Evolutionary conservation across 2,329 filamentous ascomycete species (phyloP).

Genomic region (Neonectria hederae): DNA sequence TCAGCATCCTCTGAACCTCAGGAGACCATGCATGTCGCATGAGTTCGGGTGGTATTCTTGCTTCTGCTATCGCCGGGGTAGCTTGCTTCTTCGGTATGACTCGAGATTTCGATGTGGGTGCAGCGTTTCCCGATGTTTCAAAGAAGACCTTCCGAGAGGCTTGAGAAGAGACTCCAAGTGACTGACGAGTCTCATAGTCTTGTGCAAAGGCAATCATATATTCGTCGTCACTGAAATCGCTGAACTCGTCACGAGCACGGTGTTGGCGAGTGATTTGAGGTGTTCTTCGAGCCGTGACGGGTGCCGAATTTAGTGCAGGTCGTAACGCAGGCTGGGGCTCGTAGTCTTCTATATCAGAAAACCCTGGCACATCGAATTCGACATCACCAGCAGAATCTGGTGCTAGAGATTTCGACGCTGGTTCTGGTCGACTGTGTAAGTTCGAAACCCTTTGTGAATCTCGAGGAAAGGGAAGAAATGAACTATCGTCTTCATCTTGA

Average conservation of each 20-base stretch:
- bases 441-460: constrained; percentile 23
- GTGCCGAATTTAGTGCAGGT: constrained; percentile 14
- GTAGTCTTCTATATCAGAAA: constrained; percentile 45
- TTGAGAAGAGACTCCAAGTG: constrained; percentile 34
- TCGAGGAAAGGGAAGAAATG: constrained; percentile 41
- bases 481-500: constrained; percentile 37
- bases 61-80: constrained; percentile 35
- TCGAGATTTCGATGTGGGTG: constrained; percentile 46
- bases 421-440: constrained; percentile 10
- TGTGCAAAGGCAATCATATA: constrained; percentile 64
- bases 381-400: constrained; percentile 20
- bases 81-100: constrained; percentile 46
- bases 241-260: constrained; percentile 49
- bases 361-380: constrained; percentile 38
- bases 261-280: constrained; percentile 29
- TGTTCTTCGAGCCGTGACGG: constrained; percentile 25
- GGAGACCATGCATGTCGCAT: constrained; percentile 83
- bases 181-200: constrained; percentile 57
- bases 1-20: constrained; percentile 83
- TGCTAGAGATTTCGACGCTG: constrained; percentile 8
- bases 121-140: constrained; percentile 60
- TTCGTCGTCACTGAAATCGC: constrained; percentile 61
- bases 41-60: constrained; percentile 59
- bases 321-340: constrained; percentile 31
- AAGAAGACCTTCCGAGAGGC: constrained; percentile 52